phyloP scores from a whole-genome alignment of 2,329 filamentous ascomycete genomes.

The Magnaporthiopsis incrustans region DNA sequence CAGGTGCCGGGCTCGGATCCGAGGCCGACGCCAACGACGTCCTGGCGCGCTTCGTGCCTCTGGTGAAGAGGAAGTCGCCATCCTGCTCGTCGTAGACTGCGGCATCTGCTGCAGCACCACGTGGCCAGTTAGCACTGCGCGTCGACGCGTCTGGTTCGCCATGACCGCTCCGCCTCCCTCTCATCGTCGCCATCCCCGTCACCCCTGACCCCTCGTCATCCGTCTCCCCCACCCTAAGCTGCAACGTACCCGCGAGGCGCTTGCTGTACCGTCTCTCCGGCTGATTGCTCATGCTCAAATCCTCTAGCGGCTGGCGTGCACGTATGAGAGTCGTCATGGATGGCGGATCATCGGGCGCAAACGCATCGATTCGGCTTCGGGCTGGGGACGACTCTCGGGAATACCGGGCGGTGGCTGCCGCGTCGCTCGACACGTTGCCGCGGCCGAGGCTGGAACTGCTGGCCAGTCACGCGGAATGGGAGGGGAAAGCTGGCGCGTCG shows the following conservation, averaged over 20 bases:
- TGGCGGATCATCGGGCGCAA: conserved; percentile 26
- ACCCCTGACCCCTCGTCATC: neutral
- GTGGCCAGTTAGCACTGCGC: neutral
- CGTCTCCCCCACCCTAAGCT: conserved; percentile 2
- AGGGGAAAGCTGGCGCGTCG: neutral
- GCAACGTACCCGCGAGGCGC: conserved; percentile 51
- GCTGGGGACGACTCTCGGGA: conserved; percentile 10
- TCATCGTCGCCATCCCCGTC: neutral
- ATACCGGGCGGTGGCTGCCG: neutral
- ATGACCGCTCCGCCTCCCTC: conserved; percentile 6
- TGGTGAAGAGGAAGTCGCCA: conserved; percentile 69
- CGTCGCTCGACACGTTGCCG: neutral
- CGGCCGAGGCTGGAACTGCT: neutral
- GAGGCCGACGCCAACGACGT: conserved; percentile 36
- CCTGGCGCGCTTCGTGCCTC: conserved; percentile 58
- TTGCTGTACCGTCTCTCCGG: conserved; percentile 55
- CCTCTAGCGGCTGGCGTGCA: conserved; percentile 56
- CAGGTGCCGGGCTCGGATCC: conserved; percentile 27
- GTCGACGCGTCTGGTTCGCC: conserved; percentile 4
- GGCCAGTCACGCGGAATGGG: neutral
- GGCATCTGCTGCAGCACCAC: conserved; percentile 13
- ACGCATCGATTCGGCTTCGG: conserved; percentile 5
- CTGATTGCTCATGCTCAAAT: conserved; percentile 61
- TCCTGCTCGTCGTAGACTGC: conserved; percentile 62
- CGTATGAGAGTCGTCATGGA: conserved; percentile 66